Conservation (phyloP, 164 flowering plant genomes). For the Annona squamosa region DNA sequence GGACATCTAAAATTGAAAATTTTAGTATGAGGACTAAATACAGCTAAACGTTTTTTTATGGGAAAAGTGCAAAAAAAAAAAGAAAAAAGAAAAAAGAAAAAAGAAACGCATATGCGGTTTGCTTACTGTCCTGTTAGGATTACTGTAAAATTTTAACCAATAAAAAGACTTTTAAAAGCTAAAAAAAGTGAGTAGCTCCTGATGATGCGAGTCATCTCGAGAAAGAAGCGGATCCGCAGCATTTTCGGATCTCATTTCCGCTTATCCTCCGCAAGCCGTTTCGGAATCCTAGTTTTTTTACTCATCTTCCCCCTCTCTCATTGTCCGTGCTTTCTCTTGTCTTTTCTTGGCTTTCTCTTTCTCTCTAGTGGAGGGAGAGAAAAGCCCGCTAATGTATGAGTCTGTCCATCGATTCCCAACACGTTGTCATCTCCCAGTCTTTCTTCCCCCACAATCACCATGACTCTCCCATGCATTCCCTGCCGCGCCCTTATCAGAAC, state of each 20-base stretch:
- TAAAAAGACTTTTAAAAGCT: no score
- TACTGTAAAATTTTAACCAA: no score
- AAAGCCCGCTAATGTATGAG: background rate
- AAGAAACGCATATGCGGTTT: no score
- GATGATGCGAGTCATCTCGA: background rate
- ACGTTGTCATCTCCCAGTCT: background rate
- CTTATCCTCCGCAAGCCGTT: background rate
- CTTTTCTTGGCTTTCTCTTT: background rate
- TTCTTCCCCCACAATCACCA: background rate
- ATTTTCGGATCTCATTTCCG: background rate
- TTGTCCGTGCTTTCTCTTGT: background rate
- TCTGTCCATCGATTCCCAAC: no score
- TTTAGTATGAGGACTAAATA: no score
- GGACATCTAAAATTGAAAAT: no score
- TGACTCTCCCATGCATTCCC: constrained; percentile 13
- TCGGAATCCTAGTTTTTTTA: background rate
- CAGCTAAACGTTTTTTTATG: no score
- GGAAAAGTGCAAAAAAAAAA: no score
- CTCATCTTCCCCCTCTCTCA: background rate
- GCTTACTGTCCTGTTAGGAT: no score
- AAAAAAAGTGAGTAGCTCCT: background rate
- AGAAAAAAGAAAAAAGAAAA: no score
- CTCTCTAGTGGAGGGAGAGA: background rate
- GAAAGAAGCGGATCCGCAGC: background rate
- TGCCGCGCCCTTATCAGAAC: constrained; percentile 23